Evolutionary conservation across 257 asterid species (phyloP), one percentile per base, ranked within the genome.

Genomic region (Gynochthodes officinalis): DNA sequence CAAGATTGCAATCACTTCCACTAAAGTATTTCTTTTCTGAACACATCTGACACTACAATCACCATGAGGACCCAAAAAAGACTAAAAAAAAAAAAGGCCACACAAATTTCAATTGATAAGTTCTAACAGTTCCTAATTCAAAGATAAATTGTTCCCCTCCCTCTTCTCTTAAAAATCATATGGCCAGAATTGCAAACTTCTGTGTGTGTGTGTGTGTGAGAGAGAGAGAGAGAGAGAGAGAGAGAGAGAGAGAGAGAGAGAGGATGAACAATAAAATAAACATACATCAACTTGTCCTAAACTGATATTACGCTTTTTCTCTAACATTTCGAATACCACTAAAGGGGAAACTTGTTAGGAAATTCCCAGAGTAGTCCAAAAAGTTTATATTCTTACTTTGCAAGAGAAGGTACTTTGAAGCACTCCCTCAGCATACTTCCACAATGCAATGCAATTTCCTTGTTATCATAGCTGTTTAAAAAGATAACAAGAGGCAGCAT

Each of bases 371-470:
- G 9, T 15, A 19, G 23, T 60, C 48, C 21, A 49, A 78, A 40
- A 74, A 70, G 73, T 44, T 71, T 25, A 76, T 14, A 57, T 53
- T 75, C 96, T 87, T 95, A 92, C 98, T 90, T 92, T 74, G 99
- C 96, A 79, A 95, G 98, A 72, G 89, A 78, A 25, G 93, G 96
- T 62, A 86, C 72, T 77, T 92, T 95, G 84, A 95, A 87, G 88
- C 99, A 95, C 78, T 92, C 99, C 85, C 99, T 86, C 77, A 95
- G 90, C 98, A 95, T 89, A 82, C 89, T 83, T 73, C 99, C 98
- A 73, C 96, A 91, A 75, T 93, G 93, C 84, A 87, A 81, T 64
- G 99, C 99, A 84, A 95, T 92, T 77, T 92, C 98, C 86, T 90
- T 95, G 87, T 95, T 92, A 76, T 92, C 99, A 63, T 95, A 95